Percentiles rank a stretch among this genome's conserved stretches.
Conservation (phyloP, 1,284 basidiomycete genomes). For the Trichosporon coremiiforme region DNA sequence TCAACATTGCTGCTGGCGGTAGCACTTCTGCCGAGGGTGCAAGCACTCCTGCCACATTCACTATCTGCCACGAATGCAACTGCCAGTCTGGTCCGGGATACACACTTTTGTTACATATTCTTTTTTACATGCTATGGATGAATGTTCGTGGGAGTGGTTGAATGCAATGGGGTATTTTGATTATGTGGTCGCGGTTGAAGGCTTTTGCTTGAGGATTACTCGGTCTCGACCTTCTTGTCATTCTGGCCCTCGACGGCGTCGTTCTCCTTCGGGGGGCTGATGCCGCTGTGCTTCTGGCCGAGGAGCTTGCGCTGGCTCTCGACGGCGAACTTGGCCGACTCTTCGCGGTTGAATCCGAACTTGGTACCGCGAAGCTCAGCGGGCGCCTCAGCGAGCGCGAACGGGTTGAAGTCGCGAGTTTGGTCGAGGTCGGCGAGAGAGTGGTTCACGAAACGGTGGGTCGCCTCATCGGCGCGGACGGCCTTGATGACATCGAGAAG, state of each 20-base stretch:
- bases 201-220: not conserved
- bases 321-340: slow-evolving; percentile 63
- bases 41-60: not conserved
- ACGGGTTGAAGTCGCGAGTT: slow-evolving; percentile 81
- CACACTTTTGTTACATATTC: not conserved
- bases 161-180: not conserved
- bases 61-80: not conserved
- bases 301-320: slow-evolving; percentile 50
- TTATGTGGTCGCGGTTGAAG: not conserved
- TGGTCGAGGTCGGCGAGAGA: slow-evolving; percentile 80
- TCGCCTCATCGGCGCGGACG: slow-evolving; percentile 88
- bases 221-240: not conserved
- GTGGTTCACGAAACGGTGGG: slow-evolving; percentile 91
- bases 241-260: not conserved
- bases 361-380: slow-evolving; percentile 76
- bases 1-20: no score
- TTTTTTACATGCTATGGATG: not conserved
- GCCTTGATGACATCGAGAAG: slow-evolving; percentile 86
- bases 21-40: no score
- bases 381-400: slow-evolving; percentile 83
- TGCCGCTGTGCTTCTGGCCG: not conserved
- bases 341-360: slow-evolving; percentile 72
- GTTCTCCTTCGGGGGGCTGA: slow-evolving; percentile 2
- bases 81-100: not conserved
- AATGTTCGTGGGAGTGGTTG: not conserved